Evolutionary conservation across 202 grass and related monocot species (phyloP).

Genomic region (Sporobolus alterniflorus): DNA sequence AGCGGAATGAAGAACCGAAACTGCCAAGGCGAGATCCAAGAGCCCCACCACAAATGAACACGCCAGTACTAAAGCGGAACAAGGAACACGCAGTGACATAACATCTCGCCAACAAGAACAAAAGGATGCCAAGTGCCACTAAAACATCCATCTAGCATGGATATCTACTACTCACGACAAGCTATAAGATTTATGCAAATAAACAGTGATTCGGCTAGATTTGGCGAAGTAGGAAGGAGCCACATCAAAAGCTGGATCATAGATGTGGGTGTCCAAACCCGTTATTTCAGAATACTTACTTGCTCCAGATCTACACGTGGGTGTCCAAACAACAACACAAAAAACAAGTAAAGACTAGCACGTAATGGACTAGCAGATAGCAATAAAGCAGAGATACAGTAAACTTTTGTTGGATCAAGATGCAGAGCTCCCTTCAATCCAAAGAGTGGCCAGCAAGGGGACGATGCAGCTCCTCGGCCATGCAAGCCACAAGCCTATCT

Average conservation of each 20-base stretch:
- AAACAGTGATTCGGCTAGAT: too few relatives aligned
- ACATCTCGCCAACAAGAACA: background rate
- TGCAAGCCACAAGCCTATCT: slow-evolving; percentile 90
- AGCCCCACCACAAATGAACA: background rate
- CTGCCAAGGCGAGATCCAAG: slow-evolving; percentile 10
- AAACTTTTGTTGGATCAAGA: slow-evolving; percentile 12
- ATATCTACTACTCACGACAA: too few relatives aligned
- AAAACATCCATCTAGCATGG: too few relatives aligned
- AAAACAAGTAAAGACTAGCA: too few relatives aligned
- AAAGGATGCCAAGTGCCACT: too few relatives aligned
- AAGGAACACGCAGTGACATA: background rate
- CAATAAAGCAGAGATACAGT: too few relatives aligned
- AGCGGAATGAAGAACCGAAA: background rate
- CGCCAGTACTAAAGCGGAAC: background rate
- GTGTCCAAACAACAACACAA: background rate
- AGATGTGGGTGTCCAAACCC: too few relatives aligned
- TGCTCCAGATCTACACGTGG: too few relatives aligned
- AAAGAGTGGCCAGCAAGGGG: slow-evolving; percentile 76
- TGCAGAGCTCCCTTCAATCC: slow-evolving; percentile 99
- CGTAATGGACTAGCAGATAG: background rate
- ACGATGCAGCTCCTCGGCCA: slow-evolving; percentile 69
- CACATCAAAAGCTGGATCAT: too few relatives aligned
- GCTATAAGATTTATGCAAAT: too few relatives aligned
- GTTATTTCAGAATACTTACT: too few relatives aligned
- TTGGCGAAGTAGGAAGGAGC: too few relatives aligned